These are phyloP conservation scores for Aplosporella prunicola DNA, from an alignment of 2,329 filamentous ascomycete genomes.

Conservation along the genomic window DNA sequence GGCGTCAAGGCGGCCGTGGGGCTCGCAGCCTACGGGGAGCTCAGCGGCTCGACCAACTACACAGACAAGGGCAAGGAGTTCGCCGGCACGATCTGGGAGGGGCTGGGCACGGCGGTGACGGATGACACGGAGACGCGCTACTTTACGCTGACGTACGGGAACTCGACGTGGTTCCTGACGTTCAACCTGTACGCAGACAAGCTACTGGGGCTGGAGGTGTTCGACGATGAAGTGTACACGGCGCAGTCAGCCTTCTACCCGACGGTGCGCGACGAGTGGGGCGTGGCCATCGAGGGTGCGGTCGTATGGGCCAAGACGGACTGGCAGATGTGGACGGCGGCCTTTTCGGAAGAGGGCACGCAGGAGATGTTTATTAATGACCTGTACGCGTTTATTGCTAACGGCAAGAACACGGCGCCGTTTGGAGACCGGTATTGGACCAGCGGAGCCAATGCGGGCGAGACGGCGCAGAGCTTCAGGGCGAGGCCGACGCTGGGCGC, in stretches of 20 bases:
- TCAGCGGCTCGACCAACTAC: constrained; percentile 30
- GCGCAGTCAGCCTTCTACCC: constrained; percentile 32
- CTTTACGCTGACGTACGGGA: constrained; percentile 32
- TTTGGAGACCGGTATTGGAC: constrained; percentile 36
- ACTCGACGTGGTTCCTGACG: constrained; percentile 27
- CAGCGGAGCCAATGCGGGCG: constrained; percentile 16
- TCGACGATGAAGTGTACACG: constrained; percentile 25
- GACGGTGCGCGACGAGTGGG: constrained; percentile 26
- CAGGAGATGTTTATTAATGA: constrained; percentile 28
- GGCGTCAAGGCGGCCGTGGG: constrained; percentile 40
- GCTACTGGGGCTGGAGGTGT: constrained; percentile 30
- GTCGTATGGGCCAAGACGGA: constrained; percentile 36
- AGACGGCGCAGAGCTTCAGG: constrained; percentile 20
- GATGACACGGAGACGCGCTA: constrained; percentile 24
- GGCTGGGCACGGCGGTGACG: constrained; percentile 8
- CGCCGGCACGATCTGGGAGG: constrained; percentile 9
- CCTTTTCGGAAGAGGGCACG: constrained; percentile 10
- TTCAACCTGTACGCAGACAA: constrained; percentile 36
- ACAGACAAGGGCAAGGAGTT: constrained; percentile 27
- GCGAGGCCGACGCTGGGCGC: constrained; percentile 35
- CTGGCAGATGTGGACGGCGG: constrained; percentile 37
- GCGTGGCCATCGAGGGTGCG: constrained; percentile 31
- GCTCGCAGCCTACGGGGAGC: constrained; percentile 35
- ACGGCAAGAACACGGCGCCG: constrained; percentile 34
- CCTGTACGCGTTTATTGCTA: constrained; percentile 34